phyloP scores from a whole-genome alignment of 257 asterid species.

The Gentiana macrophylla region DNA sequence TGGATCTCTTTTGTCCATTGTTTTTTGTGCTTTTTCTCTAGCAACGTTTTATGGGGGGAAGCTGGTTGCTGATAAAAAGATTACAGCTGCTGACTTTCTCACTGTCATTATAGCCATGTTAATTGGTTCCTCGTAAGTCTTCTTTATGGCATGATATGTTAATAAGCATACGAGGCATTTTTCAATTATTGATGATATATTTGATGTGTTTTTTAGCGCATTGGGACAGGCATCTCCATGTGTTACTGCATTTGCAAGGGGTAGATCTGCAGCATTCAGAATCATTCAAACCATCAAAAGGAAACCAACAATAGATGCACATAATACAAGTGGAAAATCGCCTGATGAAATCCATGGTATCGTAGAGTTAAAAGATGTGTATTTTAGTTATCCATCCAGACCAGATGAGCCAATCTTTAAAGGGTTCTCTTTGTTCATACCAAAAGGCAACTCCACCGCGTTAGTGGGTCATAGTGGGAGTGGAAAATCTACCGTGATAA shows the following conservation, averaged over 20 bases:
- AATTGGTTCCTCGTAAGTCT: conserved; percentile 7
- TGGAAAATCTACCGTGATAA: conserved; percentile 6
- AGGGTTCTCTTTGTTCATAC: conserved; percentile 26
- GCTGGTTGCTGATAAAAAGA: conserved; percentile 4
- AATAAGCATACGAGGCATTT: neutral
- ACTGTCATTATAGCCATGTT: conserved; percentile 1
- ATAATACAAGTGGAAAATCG: conserved; percentile 16
- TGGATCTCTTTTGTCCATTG: conserved; percentile 33
- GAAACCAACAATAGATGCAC: conserved; percentile 39
- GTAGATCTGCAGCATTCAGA: conserved; percentile 39
- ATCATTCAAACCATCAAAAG: conserved; percentile 27
- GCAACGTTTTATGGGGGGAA: conserved; percentile 54
- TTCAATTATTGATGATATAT: neutral
- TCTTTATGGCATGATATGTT: neutral
- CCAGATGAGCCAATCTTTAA: conserved; percentile 25
- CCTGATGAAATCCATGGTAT: conserved; percentile 26
- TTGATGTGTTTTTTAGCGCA: conserved; percentile 20
- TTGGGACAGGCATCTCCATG: conserved; percentile 45
- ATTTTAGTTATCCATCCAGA: conserved; percentile 44
- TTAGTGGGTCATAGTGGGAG: conserved; percentile 9
- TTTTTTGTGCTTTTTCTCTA: conserved; percentile 45
- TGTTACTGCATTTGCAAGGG: conserved; percentile 36
- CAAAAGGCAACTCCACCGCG: conserved; percentile 24
- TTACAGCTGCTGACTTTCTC: conserved; percentile 4
- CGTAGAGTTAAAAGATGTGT: conserved; percentile 33